A percentile compares a stretch with the other conserved stretches of the same genome.
phyloP scores from a whole-genome alignment of 306 rosid genomes.

The Gastrolobium bilobum region DNA sequence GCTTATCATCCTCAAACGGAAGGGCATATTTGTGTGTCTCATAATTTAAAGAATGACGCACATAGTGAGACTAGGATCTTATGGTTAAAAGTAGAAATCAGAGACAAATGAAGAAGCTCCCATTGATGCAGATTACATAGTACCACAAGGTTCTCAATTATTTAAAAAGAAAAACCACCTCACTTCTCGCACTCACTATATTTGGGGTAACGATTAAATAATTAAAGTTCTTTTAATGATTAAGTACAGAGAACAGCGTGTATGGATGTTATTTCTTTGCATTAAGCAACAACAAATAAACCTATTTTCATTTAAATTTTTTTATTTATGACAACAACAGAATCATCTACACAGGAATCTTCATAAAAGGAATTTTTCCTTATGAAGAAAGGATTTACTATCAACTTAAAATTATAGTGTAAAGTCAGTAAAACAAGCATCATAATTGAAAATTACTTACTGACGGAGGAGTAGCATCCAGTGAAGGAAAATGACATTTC shows the following conservation, averaged over 20 bases:
- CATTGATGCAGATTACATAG: neutral
- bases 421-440: constrained; percentile 9
- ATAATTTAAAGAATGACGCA: constrained; percentile 4
- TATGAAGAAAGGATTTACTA: constrained; percentile 32
- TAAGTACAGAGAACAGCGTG: neutral
- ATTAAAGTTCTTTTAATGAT: constrained; percentile 13
- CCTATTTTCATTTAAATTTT: neutral
- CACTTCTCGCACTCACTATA: neutral
- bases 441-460: constrained; percentile 67
- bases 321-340: constrained; percentile 20
- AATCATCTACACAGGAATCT: constrained; percentile 32
- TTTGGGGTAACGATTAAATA: neutral
- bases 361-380: constrained; percentile 8
- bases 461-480: constrained; percentile 89
- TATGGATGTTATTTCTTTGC: neutral
- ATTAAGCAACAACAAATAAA: neutral
- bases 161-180: neutral
- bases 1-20: too few species aligned
- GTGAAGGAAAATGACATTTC: constrained; percentile 83
- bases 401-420: constrained; percentile 20
- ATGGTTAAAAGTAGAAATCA: neutral
- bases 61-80: neutral
- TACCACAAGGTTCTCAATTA: constrained; percentile 21
- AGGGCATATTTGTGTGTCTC: neutral
- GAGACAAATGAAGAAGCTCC: constrained; percentile 7